These are phyloP conservation scores for Cryoendolithus antarcticus DNA, from an alignment of 2,329 filamentous ascomycete species.

Conservation along the genomic window DNA sequence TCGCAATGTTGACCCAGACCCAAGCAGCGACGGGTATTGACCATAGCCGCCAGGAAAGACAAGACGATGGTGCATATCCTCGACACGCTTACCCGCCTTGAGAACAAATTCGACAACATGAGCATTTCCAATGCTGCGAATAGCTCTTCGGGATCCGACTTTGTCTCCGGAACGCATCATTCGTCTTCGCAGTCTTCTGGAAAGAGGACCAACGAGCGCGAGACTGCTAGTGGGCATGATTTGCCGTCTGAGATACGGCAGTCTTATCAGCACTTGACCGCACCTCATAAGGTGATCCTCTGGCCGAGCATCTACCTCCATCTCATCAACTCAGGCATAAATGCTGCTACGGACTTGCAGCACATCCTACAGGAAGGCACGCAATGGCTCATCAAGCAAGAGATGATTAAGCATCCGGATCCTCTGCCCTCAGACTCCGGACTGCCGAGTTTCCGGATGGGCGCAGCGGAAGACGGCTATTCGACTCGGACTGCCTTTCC, in stretches of 20 bases:
- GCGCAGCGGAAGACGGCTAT: constrained; percentile 6
- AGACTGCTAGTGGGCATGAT: neutral
- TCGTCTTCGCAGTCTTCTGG: constrained; percentile 4
- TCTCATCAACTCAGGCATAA: constrained; percentile 23
- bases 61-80: constrained; percentile 51
- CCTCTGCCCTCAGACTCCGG: constrained; percentile 18
- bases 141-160: constrained; percentile 2
- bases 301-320: constrained; percentile 32
- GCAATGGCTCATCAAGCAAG: constrained; percentile 23
- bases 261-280: constrained; percentile 22
- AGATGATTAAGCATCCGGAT: constrained; percentile 18
- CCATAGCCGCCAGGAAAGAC: constrained; percentile 39
- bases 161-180: neutral
- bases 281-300: constrained; percentile 40
- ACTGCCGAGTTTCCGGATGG: constrained; percentile 12
- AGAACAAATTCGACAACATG: constrained; percentile 42
- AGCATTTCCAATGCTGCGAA: constrained; percentile 7
- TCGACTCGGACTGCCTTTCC: constrained; percentile 20
- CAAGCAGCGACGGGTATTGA: neutral
- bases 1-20: neutral
- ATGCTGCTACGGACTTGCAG: constrained; percentile 23
- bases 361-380: constrained; percentile 26
- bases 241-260: constrained; percentile 2
- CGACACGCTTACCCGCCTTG: constrained; percentile 42
- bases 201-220: neutral